Conservation (phyloP, 352 stramenopile genomes). For the Phytophthora hibernalis region DNA sequence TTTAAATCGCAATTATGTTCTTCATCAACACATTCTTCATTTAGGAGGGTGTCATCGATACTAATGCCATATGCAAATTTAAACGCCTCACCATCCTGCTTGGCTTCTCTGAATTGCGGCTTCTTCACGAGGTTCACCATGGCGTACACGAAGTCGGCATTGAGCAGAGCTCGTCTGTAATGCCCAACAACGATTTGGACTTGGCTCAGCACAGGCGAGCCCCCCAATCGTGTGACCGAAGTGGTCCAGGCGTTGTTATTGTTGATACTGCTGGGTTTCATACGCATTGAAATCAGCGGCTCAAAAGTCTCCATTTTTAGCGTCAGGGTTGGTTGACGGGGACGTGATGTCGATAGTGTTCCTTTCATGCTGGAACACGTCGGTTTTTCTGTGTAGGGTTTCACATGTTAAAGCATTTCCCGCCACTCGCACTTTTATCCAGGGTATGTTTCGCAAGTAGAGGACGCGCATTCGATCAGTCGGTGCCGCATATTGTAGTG, state of each 20-base stretch:
- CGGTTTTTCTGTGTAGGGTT: neutral
- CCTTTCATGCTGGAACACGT: neutral
- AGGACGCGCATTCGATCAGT: neutral
- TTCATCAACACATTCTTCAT: neutral
- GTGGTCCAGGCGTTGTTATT: constrained; percentile 7
- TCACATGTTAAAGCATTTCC: neutral
- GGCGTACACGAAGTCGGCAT: neutral
- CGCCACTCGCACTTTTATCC: neutral
- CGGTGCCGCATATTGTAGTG: neutral
- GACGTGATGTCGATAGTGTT: neutral
- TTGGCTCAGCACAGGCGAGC: neutral
- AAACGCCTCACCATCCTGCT: neutral
- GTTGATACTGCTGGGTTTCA: constrained; percentile 13
- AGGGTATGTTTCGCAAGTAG: neutral
- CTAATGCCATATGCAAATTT: neutral
- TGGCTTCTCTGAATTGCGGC: neutral
- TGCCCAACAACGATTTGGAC: neutral
- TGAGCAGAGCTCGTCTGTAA: neutral
- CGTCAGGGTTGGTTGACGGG: neutral
- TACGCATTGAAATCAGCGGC: neutral
- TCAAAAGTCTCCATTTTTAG: constrained; percentile 5
- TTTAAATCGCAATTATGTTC: constrained; percentile 7
- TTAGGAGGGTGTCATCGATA: neutral
- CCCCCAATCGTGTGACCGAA: constrained; percentile 4
- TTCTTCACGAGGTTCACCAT: neutral